Evolutionary conservation across 371 early-diverging fungal genomes (phyloP).

Genomic region (Mucor plumbeus): DNA sequence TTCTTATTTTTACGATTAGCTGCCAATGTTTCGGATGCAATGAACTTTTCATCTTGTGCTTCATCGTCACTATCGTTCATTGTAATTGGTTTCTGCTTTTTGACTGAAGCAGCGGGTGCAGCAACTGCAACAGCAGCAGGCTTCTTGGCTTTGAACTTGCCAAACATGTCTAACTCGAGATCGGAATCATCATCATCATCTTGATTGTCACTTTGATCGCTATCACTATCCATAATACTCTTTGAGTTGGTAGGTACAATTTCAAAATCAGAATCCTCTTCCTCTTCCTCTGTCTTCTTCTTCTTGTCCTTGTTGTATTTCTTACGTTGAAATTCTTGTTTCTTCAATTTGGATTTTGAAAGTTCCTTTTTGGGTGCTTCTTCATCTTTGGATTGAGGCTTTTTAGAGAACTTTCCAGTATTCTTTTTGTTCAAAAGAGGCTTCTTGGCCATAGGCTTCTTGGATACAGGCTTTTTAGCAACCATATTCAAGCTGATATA

Average conservation of each 20-base stretch:
- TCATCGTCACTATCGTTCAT: slow-evolving; percentile 42
- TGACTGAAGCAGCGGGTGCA: slow-evolving; percentile 17
- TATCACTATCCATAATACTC: slow-evolving; percentile 5
- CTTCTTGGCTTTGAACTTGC: slow-evolving; percentile 30
- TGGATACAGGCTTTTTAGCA: slow-evolving; percentile 19
- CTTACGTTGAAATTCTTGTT: slow-evolving; percentile 41
- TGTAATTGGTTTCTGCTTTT: slow-evolving; percentile 25
- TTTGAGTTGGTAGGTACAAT: slow-evolving; percentile 24
- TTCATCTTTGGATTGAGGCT: neutral
- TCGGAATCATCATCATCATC: slow-evolving; percentile 32
- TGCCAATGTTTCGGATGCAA: slow-evolving; percentile 56
- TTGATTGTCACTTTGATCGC: slow-evolving; percentile 14
- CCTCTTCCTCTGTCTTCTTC: slow-evolving; percentile 20
- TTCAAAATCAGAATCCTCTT: slow-evolving; percentile 44
- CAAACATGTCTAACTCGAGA: slow-evolving; percentile 51
- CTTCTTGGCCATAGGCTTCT: slow-evolving; percentile 17
- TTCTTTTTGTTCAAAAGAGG: neutral
- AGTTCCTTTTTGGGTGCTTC: slow-evolving; percentile 21
- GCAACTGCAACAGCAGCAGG: slow-evolving; percentile 24
- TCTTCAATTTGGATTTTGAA: slow-evolving; percentile 39
- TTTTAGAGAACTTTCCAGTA: slow-evolving; percentile 1
- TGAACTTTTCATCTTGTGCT: slow-evolving; percentile 54
- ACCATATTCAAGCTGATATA: slow-evolving; percentile 5
- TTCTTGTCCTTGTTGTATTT: slow-evolving; percentile 44
- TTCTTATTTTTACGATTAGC: slow-evolving; percentile 91